Evolutionary conservation across 2,329 filamentous ascomycete species (phyloP), one percentile per base, ranked within the genome.

Genomic region (Stenocarpella maydis): DNA sequence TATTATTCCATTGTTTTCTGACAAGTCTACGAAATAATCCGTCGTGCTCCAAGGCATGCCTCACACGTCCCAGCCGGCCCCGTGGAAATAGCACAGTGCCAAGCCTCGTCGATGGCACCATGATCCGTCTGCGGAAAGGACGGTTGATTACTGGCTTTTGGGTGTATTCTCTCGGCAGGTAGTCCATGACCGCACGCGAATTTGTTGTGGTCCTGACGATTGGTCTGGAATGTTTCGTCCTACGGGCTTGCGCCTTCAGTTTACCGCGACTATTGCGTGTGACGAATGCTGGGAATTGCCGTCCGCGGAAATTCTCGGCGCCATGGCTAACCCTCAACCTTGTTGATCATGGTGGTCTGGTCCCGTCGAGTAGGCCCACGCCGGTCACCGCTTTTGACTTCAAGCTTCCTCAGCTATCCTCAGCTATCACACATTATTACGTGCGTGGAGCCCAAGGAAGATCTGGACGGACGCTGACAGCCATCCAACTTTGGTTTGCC

Each of bases 291-390:
- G 43, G 41, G 58, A 24, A 19, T 34, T 47, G 58, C 58, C 28
- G 58, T 47, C 58, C n/a, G 41, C 58, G 58, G 58, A n/a, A 34
- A 61, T 47, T 61, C 28, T 61, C 58, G 21, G 41, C 21, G 19
- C 58, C 28, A 61, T 41, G 58, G 58, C 3, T 61, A 47, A 61
- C 34, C 41, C 28, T 15, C 26, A 61, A 47, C 58, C 26, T 34
- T 37, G 19, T 17, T 47, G 26, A 2, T 17, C 39, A 6, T 28
- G 54, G 37, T 43, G 39, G 17, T 28, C 8, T 31, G 7, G 7
- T 12, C 31, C 34, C 31, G 9, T 17, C 58, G 41, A 19, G 34
- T 41, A 47, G 41, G 41, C 41, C 58, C 43, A 26, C 26, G 43
- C 58, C 34, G 28, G 28, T n/a, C 55, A 24, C 28, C 43, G 15